Evolutionary conservation across 192 early-diverging fungal species (phyloP).

Genomic region (Gaertneriomyces sp.): DNA sequence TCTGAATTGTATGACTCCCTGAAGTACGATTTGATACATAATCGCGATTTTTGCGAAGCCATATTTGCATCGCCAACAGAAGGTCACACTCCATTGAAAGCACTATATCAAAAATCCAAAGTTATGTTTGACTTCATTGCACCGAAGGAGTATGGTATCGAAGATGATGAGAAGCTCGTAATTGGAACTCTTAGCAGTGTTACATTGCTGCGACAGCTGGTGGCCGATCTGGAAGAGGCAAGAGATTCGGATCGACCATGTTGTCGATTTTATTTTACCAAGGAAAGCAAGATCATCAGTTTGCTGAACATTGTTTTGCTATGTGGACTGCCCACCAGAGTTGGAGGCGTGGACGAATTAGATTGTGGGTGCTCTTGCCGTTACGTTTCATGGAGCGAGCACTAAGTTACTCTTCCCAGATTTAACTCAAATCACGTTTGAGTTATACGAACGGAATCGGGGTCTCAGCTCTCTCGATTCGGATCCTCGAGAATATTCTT

Average conservation of each 20-base stretch:
- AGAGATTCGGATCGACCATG: conserved; percentile 50
- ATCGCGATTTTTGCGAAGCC: conserved; percentile 73
- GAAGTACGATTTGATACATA: conserved; percentile 97
- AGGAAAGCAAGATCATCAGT: conserved; percentile 89
- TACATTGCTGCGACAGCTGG: conserved; percentile 74
- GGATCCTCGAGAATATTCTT: conserved; percentile 73
- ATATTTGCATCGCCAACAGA: conserved; percentile 27
- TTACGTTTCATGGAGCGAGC: neutral
- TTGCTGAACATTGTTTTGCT: conserved; percentile 88
- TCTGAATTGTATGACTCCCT: conserved; percentile 93
- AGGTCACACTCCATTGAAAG: conserved; percentile 49
- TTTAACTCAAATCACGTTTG: conserved; percentile 96
- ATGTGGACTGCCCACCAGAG: conserved; percentile 73
- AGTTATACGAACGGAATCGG: conserved; percentile 82
- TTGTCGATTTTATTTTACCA: conserved; percentile 90
- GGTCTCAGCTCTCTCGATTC: conserved; percentile 30
- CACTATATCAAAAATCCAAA: conserved; percentile 79
- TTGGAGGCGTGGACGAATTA: conserved; percentile 73
- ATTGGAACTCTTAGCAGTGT: conserved; percentile 79
- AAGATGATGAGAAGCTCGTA: conserved; percentile 70
- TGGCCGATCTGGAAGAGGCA: conserved; percentile 67
- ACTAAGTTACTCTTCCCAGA: conserved; percentile 43
- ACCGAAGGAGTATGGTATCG: conserved; percentile 91
- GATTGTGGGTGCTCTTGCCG: conserved; percentile 65
- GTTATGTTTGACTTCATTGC: conserved; percentile 90